phyloP scores from a whole-genome alignment of 306 rosid genomes.

The Quercus mongolica region DNA sequence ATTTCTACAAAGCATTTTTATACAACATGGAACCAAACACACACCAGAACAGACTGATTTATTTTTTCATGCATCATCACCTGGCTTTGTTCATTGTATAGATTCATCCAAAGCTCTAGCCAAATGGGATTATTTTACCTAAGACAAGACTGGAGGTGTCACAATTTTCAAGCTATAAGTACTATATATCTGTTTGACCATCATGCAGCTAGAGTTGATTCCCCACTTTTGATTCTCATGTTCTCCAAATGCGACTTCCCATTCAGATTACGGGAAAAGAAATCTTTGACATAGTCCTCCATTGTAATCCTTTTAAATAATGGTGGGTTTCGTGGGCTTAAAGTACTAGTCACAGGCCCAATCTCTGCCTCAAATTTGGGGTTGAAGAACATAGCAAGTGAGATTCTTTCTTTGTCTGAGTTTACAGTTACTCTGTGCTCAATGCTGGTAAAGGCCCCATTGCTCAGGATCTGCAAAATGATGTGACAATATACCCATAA shows the following conservation, averaged over 20 bases:
- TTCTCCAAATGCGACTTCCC: constrained; percentile 67
- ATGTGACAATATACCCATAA: background rate
- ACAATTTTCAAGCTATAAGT: background rate
- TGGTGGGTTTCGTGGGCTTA: constrained; percentile 42
- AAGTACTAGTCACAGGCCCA: constrained; percentile 36
- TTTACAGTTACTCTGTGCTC: constrained; percentile 74
- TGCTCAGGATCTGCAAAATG: constrained; percentile 61
- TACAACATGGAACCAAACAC: too few relatives aligned
- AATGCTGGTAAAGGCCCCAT: constrained; percentile 64
- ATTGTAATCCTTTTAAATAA: constrained; percentile 38
- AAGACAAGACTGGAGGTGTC: too few relatives aligned
- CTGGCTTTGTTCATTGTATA: too few relatives aligned
- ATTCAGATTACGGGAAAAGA: constrained; percentile 43
- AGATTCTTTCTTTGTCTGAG: constrained; percentile 58
- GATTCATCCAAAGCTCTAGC: too few relatives aligned
- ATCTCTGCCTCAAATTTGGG: constrained; percentile 63
- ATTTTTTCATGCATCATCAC: too few relatives aligned
- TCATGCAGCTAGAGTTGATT: background rate
- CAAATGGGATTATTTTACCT: too few relatives aligned
- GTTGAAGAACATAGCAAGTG: constrained; percentile 59
- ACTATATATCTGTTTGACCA: background rate
- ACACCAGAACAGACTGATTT: too few relatives aligned
- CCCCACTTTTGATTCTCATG: constrained; percentile 38
- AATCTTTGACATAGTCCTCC: constrained; percentile 54
- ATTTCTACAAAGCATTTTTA: too few relatives aligned